These are phyloP conservation scores for Ophiobolus disseminans DNA, from an alignment of 2,329 filamentous ascomycete genomes.

Conservation along the genomic window DNA sequence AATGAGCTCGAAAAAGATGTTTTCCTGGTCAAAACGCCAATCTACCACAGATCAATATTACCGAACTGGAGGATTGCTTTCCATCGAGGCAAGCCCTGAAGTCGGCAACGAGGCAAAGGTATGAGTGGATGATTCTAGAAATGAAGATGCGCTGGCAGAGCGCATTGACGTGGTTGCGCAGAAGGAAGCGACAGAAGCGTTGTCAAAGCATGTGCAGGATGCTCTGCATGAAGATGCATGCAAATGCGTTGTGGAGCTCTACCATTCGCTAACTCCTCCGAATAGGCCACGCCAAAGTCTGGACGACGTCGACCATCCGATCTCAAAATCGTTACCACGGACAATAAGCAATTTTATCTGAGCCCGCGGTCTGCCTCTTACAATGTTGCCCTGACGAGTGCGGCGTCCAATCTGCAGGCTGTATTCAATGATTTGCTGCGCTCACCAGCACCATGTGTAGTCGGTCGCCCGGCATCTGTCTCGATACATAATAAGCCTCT, in stretches of 20 bases:
- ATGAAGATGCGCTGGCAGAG: slow-evolving; percentile 39
- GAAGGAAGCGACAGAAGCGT: slow-evolving; percentile 25
- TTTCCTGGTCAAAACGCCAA: slow-evolving; percentile 54
- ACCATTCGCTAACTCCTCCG: slow-evolving; percentile 41
- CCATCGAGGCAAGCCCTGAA: slow-evolving; percentile 38
- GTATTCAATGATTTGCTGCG: slow-evolving; percentile 54
- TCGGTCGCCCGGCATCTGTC: slow-evolving; percentile 35
- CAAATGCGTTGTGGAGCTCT: slow-evolving; percentile 37
- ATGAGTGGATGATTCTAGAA: slow-evolving; percentile 23
- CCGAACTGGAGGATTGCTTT: slow-evolving; percentile 48
- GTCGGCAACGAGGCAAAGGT: slow-evolving; percentile 37
- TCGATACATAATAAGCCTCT: slow-evolving; percentile 45
- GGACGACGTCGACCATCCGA: slow-evolving; percentile 37
- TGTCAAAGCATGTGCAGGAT: slow-evolving; percentile 32
- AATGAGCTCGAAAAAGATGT: slow-evolving; percentile 53
- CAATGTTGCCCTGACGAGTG: slow-evolving; percentile 36
- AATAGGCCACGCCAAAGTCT: slow-evolving; percentile 30
- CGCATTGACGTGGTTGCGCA: slow-evolving; percentile 43
- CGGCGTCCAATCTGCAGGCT: slow-evolving; percentile 47
- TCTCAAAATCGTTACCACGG: slow-evolving; percentile 38
- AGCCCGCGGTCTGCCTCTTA: slow-evolving; percentile 38
- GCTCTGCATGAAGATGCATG: slow-evolving; percentile 21
- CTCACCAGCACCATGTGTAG: slow-evolving; percentile 47
- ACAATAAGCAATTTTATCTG: slow-evolving; percentile 26
- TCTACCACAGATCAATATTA: slow-evolving; percentile 44